Evolutionary conservation across 2,329 filamentous ascomycete genomes (phyloP), one percentile per base, ranked within the genome.

Genomic region (Colletotrichum sublineola): DNA sequence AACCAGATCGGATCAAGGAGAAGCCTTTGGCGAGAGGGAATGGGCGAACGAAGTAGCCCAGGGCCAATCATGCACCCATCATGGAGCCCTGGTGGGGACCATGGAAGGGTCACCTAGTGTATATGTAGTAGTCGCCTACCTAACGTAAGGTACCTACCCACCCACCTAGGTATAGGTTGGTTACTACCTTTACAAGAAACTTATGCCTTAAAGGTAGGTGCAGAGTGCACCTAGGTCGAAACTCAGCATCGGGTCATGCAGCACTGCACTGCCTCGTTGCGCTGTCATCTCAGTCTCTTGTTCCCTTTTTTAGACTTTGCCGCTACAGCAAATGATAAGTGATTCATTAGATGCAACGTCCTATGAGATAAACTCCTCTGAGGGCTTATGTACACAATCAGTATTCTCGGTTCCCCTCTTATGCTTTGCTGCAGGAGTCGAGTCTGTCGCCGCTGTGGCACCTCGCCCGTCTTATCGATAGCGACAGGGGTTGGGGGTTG

Each of bases 241-340:
- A 42, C 40, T 42, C 14, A 2, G 42, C 42, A 44, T 8, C 5
- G 42, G 42, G 15, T 44, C 42, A 44, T n/a, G 20, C 20, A n/a
- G 2, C 24, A 6, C 24, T 24, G 24, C 24, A 24, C 24, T 24
- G 24, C 24, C 24, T 24, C 24, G 24, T 44, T 44, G n/a, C 60
- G 31, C 18, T n/a, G 42, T 15, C 31, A 24, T 36, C 15, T 44
- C 33, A 14, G 4, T 29, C 5, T 20, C 46, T 38, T 31, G 33
- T 15, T 63, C 60, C 18, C 33, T 31, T 52, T n/a, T 40, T 50
- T 63, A 33, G 60, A 63, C 46, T 63, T 63, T 63, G 33, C 60
- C n/a, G 46, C 44, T 52, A 52, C 60, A 33, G 46, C 60, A 46
- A 52, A 63, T 52, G 46, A 40, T 31, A 38, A 36, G 40, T 42